Evolutionary conservation across 75 land plant genomes (phyloP).

Genomic region (Sequoia sempervirens): DNA sequence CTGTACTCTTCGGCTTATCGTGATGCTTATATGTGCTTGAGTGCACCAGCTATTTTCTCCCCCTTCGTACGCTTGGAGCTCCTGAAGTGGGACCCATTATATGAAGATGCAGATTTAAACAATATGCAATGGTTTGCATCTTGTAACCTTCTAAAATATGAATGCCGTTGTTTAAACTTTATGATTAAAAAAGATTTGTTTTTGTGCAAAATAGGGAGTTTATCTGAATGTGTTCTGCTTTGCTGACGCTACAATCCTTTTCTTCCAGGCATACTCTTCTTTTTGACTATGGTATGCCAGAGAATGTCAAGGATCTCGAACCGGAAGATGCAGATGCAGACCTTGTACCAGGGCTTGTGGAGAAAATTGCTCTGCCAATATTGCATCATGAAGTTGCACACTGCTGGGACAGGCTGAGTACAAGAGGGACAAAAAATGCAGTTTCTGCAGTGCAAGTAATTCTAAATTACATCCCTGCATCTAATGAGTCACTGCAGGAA

Average conservation of each 20-base stretch:
- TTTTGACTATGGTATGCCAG: conserved; percentile 66
- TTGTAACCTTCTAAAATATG: not conserved
- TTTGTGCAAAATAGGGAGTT: not conserved
- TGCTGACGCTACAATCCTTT: not conserved
- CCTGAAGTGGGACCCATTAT: conserved; percentile 94
- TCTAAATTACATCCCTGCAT: conserved; percentile 55
- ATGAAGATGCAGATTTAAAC: conserved; percentile 58
- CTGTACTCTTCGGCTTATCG: conserved; percentile 53
- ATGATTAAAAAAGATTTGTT: not conserved
- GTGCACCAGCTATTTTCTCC: conserved; percentile 87
- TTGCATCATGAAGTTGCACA: conserved; percentile 81
- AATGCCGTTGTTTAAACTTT: not conserved
- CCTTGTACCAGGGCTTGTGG: conserved; percentile 81
- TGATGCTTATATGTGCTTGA: conserved; percentile 90
- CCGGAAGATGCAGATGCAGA: conserved; percentile 75
- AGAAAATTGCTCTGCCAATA: conserved; percentile 84
- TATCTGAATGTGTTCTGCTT: not conserved
- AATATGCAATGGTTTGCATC: conserved; percentile 79
- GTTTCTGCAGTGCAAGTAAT: conserved; percentile 74
- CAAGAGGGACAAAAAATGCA: conserved; percentile 65
- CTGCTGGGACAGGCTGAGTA: conserved; percentile 93
- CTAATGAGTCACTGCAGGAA: conserved; percentile 63
- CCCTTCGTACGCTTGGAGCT: conserved; percentile 95
- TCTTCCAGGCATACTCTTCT: conserved; percentile 62
- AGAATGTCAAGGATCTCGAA: conserved; percentile 36